Evolutionary conservation across 2,329 filamentous ascomycete genomes (phyloP).

Genomic region (Dryadomyces sulphureus): DNA sequence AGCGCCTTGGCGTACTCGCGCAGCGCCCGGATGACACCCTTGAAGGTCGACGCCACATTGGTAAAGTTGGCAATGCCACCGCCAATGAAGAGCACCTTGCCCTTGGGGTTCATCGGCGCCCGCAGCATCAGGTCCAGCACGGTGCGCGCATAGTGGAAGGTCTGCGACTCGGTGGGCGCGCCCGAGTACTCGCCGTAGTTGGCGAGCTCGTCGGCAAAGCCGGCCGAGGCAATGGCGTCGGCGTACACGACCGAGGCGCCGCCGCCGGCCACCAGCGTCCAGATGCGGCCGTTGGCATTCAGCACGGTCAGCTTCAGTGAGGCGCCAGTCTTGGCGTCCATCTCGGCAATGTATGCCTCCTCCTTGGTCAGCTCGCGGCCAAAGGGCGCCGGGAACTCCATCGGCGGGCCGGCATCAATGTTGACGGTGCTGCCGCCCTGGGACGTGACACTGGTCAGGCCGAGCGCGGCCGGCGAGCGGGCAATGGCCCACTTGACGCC

Average conservation of each 20-base stretch:
- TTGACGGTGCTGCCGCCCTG: conserved; percentile 61
- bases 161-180: conserved; percentile 96
- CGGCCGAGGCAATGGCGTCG: conserved; percentile 91
- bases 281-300: conserved; percentile 82
- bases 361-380: conserved; percentile 97
- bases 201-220: conserved; percentile 89
- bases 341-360: conserved; percentile 96
- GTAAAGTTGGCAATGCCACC: conserved; percentile 99
- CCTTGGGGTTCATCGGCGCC: conserved; percentile 67
- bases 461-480: conserved; percentile 76
- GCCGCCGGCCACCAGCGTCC: conserved; percentile 97
- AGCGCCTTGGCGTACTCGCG: conserved; percentile 76
- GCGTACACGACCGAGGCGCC: conserved; percentile 99
- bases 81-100: conserved; percentile 98
- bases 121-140: conserved; percentile 96
- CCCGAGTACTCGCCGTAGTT: conserved; percentile 99
- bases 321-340: conserved; percentile 98
- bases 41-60: conserved; percentile 98
- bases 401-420: conserved; percentile 91
- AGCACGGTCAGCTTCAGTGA: conserved; percentile 97
- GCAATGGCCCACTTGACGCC: conserved; percentile 98
- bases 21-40: conserved; percentile 95
- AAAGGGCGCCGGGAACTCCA: conserved; percentile 98
- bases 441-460: conserved; percentile 53
- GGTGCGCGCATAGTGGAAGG: conserved; percentile 96